Evolutionary conservation across 805 yeast genomes (phyloP).

Genomic region (Candida suzukii): DNA sequence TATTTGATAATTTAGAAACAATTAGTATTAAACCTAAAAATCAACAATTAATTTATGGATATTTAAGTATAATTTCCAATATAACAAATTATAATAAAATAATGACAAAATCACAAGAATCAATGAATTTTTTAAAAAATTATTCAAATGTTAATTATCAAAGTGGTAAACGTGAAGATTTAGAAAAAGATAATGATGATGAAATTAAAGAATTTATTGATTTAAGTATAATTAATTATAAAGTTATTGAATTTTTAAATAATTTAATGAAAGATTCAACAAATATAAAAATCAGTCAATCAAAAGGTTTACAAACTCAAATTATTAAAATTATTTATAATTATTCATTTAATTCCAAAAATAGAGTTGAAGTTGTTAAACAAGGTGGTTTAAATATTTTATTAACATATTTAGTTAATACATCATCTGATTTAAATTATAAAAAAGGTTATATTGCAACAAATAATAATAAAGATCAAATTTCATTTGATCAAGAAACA

Average conservation of each 20-base stretch:
- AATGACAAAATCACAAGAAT: constrained; percentile 23
- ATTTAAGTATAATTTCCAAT: constrained; percentile 33
- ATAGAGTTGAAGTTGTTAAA: constrained; percentile 31
- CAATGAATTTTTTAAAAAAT: constrained; percentile 30
- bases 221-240: constrained; percentile 15
- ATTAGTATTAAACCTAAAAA: constrained; percentile 2
- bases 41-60: constrained; percentile 30
- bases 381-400: constrained; percentile 38
- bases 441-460: constrained; percentile 2
- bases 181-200: constrained; percentile 20
- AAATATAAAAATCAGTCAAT: constrained; percentile 6
- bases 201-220: constrained; percentile 21
- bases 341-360: constrained; percentile 21
- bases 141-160: constrained; percentile 26
- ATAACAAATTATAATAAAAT: constrained; percentile 26
- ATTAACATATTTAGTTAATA: constrained; percentile 31
- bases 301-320: constrained; percentile 20
- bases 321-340: constrained; percentile 29
- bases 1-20: constrained; percentile 10
- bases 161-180: constrained; percentile 19
- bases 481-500: constrained; percentile 12
- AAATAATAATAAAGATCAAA: constrained; percentile 4
- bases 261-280: constrained; percentile 10
- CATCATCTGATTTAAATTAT: constrained; percentile 17
- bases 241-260: constrained; percentile 10